Conservation (phyloP, 2,329 filamentous ascomycete species). For the Talaromyces sp. region DNA sequence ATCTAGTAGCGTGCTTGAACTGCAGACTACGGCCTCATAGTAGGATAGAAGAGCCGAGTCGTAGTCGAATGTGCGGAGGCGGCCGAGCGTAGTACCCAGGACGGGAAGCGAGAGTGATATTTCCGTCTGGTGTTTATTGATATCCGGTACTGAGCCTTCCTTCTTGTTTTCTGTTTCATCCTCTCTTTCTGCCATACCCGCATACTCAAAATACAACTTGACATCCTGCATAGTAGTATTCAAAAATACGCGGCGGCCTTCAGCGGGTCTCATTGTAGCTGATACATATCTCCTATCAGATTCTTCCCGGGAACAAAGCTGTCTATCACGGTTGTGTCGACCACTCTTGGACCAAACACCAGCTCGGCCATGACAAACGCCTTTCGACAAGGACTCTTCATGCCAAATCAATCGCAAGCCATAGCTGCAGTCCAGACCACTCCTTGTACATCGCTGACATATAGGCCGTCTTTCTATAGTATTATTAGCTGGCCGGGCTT, state of each 20-base stretch:
- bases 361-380: slow-evolving; percentile 23
- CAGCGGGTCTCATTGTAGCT: not conserved
- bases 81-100: not conserved
- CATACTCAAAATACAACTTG: slow-evolving; percentile 10
- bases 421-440: slow-evolving; percentile 18
- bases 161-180: not conserved
- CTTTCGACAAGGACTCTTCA: slow-evolving; percentile 24
- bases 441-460: slow-evolving; percentile 19
- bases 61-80: not conserved
- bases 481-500: not conserved
- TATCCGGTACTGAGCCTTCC: not conserved
- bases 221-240: slow-evolving; percentile 10
- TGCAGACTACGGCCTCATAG: slow-evolving; percentile 25
- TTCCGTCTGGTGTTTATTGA: not conserved
- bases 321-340: not conserved
- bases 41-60: slow-evolving; percentile 23
- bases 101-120: not conserved
- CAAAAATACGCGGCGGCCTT: not conserved
- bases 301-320: too few relatives aligned
- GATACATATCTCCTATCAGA: not conserved
- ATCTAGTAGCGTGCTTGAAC: slow-evolving; percentile 25
- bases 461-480: slow-evolving; percentile 16
- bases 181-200: not conserved
- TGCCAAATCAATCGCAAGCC: slow-evolving; percentile 22
- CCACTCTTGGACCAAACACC: slow-evolving; percentile 23